Evolutionary conservation across 441 rosid species (phyloP).

Genomic region (Omphalea diandra): DNA sequence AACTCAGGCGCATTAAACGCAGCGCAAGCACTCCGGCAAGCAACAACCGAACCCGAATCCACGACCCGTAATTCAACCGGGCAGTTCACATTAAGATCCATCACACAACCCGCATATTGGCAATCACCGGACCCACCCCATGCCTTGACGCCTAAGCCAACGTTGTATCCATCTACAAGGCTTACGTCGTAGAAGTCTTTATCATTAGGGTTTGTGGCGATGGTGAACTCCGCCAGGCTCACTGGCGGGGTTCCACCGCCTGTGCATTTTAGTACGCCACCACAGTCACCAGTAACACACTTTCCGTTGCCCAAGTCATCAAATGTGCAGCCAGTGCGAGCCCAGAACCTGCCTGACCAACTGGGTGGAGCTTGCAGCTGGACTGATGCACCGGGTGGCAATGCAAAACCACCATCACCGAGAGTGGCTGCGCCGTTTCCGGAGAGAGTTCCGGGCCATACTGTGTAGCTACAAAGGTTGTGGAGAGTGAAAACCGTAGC

Average conservation of each 20-base stretch:
- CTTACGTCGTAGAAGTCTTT: constrained; percentile 92
- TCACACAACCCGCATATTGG: constrained; percentile 74
- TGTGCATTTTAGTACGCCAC: constrained; percentile 59
- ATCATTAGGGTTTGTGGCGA: constrained; percentile 35
- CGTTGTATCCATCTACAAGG: constrained; percentile 89
- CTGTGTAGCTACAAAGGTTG: constrained; percentile 54
- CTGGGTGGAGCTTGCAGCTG: constrained; percentile 54
- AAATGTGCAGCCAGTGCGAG: constrained; percentile 68
- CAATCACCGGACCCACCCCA: constrained; percentile 76
- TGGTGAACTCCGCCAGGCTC: constrained; percentile 70
- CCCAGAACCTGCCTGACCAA: constrained; percentile 88
- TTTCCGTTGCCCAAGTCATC: constrained; percentile 59
- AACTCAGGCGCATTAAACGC: constrained; percentile 70
- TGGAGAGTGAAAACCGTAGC: constrained; percentile 63
- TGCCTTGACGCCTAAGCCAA: constrained; percentile 59
- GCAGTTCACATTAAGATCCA: constrained; percentile 70
- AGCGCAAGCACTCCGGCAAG: constrained; percentile 84
- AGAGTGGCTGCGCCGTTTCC: constrained; percentile 53
- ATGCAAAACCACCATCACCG: constrained; percentile 64
- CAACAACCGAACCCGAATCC: constrained; percentile 59
- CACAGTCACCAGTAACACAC: constrained; percentile 86
- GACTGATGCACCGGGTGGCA: constrained; percentile 51
- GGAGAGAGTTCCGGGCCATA: constrained; percentile 81
- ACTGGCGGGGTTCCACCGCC: constrained; percentile 78
- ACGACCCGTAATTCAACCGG: constrained; percentile 55